These are phyloP conservation scores for Metschnikowia similis DNA, from an alignment of 805 yeast genomes.

Conservation along the genomic window DNA sequence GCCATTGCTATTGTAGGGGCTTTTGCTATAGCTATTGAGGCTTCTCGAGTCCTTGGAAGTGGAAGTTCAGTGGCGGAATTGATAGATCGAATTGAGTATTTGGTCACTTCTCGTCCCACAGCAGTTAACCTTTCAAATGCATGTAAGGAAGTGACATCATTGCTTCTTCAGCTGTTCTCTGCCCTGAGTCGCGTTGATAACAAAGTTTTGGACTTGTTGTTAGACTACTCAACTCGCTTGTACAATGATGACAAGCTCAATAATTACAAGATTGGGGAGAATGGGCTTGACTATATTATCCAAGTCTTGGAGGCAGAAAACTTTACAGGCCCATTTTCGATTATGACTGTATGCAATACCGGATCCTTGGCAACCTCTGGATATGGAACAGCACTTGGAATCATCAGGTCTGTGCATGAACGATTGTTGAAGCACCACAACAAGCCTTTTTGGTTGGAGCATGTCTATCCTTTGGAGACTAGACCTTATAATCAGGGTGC, in stretches of 20 bases:
- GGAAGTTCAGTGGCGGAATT: slow-evolving; percentile 32
- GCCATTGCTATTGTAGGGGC: slow-evolving; percentile 96
- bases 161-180: slow-evolving; percentile 19
- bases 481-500: slow-evolving; percentile 98
- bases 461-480: slow-evolving; percentile 86
- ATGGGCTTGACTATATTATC: slow-evolving; percentile 70
- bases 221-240: slow-evolving; percentile 48
- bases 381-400: slow-evolving; percentile 94
- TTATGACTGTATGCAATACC: slow-evolving; percentile 90
- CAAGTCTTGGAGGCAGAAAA: slow-evolving; percentile 42
- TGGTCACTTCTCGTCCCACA: slow-evolving; percentile 84
- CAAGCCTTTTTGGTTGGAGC: slow-evolving; percentile 50
- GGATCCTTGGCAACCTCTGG: slow-evolving; percentile 98
- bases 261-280: slow-evolving; percentile 71
- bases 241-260: slow-evolving; percentile 75
- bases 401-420: slow-evolving; percentile 67
- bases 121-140: slow-evolving; percentile 91
- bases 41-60: slow-evolving; percentile 29
- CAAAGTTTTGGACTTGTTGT: slow-evolving; percentile 29
- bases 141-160: slow-evolving; percentile 44
- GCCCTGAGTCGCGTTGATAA: slow-evolving; percentile 15
- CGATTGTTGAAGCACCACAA: slow-evolving; percentile 30
- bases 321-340: slow-evolving; percentile 66
- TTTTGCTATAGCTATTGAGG: slow-evolving; percentile 75
- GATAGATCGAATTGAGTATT: slow-evolving; percentile 50